These are phyloP conservation scores for Cucurbita moschata DNA, from an alignment of 306 rosid genomes.

Conservation along the genomic window DNA sequence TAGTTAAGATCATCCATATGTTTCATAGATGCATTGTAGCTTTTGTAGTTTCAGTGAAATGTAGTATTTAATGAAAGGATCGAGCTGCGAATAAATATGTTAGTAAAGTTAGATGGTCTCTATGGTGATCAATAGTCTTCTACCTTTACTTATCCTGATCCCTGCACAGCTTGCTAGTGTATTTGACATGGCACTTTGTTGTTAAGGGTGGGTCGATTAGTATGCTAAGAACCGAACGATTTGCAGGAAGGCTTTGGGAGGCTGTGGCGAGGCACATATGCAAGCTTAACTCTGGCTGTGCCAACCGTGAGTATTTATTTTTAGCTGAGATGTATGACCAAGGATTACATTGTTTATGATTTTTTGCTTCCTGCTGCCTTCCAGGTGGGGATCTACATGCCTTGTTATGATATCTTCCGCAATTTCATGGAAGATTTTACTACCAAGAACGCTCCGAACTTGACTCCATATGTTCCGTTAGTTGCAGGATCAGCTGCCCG, in stretches of 20 bases:
- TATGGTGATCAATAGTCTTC: neutral
- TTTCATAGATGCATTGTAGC: neutral
- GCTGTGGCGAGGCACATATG: constrained; percentile 91
- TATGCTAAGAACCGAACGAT: constrained; percentile 26
- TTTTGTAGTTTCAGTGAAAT: neutral
- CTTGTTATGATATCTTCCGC: constrained; percentile 83
- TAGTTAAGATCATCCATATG: neutral
- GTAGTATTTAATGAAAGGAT: neutral
- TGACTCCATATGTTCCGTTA: constrained; percentile 79
- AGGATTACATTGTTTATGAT: constrained; percentile 16
- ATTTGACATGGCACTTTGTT: neutral
- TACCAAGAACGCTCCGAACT: constrained; percentile 40
- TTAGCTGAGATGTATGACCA: neutral
- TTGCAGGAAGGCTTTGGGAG: constrained; percentile 84
- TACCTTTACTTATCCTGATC: neutral
- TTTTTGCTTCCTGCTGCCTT: constrained; percentile 7
- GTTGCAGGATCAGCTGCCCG: constrained; percentile 88
- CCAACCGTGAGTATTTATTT: constrained; percentile 58
- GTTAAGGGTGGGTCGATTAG: neutral
- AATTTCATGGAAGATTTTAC: constrained; percentile 58
- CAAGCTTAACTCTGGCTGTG: constrained; percentile 85
- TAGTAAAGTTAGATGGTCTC: neutral
- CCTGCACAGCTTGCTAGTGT: neutral
- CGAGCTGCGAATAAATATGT: neutral
- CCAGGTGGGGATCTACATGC: constrained; percentile 97